Conservation (phyloP, 2,329 filamentous ascomycete genomes). For the Cladosporium phlei region DNA sequence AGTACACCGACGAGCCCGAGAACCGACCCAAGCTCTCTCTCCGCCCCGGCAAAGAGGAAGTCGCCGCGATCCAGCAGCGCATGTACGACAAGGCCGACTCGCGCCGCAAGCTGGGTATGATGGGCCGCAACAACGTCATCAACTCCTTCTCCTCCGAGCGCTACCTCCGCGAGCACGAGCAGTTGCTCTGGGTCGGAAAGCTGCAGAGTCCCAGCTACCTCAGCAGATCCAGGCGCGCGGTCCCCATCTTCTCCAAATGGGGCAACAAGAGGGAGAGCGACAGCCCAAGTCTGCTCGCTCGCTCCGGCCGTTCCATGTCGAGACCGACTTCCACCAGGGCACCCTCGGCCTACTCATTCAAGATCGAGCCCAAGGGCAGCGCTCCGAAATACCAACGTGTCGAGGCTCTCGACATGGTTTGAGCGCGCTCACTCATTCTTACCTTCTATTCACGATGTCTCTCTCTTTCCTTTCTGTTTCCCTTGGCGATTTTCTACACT, state of each 20-base stretch:
- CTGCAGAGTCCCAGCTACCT: slow-evolving; percentile 18
- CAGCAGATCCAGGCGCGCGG: slow-evolving; percentile 6
- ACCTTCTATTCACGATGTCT: neutral
- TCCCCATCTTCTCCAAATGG: slow-evolving; percentile 13
- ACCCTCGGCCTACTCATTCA: slow-evolving; percentile 12
- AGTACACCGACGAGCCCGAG: slow-evolving; percentile 51
- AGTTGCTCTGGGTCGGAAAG: slow-evolving; percentile 28
- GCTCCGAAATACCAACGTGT: slow-evolving; percentile 5
- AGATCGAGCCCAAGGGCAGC: slow-evolving; percentile 10
- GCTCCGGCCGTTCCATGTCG: slow-evolving; percentile 8
- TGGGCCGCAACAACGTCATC: slow-evolving; percentile 54
- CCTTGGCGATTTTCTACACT: too few species aligned
- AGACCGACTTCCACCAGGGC: slow-evolving; percentile 3
- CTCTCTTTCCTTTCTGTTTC: too few species aligned
- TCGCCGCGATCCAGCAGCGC: slow-evolving; percentile 49
- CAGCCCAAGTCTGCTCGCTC: slow-evolving; percentile 12
- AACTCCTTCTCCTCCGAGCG: slow-evolving; percentile 56
- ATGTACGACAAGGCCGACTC: slow-evolving; percentile 59
- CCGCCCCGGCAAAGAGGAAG: slow-evolving; percentile 47
- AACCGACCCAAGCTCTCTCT: slow-evolving; percentile 43
- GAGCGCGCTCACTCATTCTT: neutral
- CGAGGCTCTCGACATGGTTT: slow-evolving; percentile 13
- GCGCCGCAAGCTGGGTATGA: slow-evolving; percentile 55
- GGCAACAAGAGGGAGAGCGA: slow-evolving; percentile 13
- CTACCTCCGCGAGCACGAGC: slow-evolving; percentile 46